phyloP scores from a whole-genome alignment of 371 early-diverging fungal species.

The Apophysomyces variabilis region DNA sequence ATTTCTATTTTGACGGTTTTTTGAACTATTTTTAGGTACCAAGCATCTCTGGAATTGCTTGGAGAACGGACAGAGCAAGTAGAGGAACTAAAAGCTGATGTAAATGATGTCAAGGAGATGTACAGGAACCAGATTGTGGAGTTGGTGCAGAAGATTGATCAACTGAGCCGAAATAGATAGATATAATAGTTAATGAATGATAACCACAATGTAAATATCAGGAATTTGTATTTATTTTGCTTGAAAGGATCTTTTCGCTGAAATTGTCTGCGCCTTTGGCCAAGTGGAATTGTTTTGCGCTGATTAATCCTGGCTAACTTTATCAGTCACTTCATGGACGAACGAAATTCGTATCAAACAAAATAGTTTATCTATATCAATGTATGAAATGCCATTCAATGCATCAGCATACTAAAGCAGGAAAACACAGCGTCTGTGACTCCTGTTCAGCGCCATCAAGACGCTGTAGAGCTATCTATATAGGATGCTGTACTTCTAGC shows the following conservation, averaged over 20 bases:
- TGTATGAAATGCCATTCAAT: not conserved
- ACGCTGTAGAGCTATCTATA: too few species aligned
- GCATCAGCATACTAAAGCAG: not conserved
- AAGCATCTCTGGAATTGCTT: constrained; percentile 81
- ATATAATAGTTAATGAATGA: not conserved
- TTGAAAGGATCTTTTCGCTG: too few species aligned
- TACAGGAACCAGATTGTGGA: constrained; percentile 79
- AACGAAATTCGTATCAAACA: constrained; percentile 10
- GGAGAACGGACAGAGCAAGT: constrained; percentile 91
- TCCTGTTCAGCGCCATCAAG: too few species aligned
- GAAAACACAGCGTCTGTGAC: too few species aligned
- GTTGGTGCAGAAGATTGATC: constrained; percentile 59
- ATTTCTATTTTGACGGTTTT: constrained; percentile 16
- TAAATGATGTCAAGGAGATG: constrained; percentile 79
- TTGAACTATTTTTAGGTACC: constrained; percentile 55
- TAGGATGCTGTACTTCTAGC: too few species aligned
- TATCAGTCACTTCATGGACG: not conserved
- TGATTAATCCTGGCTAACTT: too few species aligned
- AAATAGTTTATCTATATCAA: not conserved
- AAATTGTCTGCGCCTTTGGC: too few species aligned
- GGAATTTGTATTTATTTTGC: too few species aligned
- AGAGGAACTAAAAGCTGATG: constrained; percentile 81
- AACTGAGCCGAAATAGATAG: constrained; percentile 15
- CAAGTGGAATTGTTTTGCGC: too few species aligned
- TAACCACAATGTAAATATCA: too few species aligned